Evolutionary conservation across 2,329 filamentous ascomycete genomes (phyloP).

Genomic region (Peltaster fructicola): DNA sequence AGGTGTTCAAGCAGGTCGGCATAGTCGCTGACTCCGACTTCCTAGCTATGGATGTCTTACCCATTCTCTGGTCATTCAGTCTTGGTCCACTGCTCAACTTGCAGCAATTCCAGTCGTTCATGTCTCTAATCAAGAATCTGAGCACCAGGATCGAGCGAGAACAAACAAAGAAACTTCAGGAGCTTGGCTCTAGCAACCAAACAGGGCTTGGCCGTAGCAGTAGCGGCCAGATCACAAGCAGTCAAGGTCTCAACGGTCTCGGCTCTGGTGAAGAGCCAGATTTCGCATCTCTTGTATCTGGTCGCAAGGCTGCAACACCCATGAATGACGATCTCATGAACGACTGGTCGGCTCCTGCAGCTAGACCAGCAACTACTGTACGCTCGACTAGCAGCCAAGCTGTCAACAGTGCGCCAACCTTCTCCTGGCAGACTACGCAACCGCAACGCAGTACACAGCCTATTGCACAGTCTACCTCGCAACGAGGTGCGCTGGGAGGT

Average conservation of each 20-base stretch:
- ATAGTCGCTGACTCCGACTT: conserved; percentile 74
- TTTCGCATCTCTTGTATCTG: conserved; percentile 81
- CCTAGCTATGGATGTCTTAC: conserved; percentile 76
- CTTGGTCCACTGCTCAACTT: conserved; percentile 78
- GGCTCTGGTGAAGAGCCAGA: conserved; percentile 48
- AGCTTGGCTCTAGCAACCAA: conserved; percentile 45
- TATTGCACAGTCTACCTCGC: conserved; percentile 1
- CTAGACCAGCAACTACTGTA: conserved; percentile 10
- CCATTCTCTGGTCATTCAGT: conserved; percentile 80
- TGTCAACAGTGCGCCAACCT: conserved; percentile 21
- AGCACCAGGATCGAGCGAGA: conserved; percentile 73
- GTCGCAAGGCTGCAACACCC: conserved; percentile 32
- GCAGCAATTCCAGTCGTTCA: conserved; percentile 70
- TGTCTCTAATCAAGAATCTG: conserved; percentile 68
- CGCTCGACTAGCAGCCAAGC: conserved; percentile 6
- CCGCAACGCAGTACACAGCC: too few species aligned
- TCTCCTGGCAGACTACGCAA: conserved; percentile 26
- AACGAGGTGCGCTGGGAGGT: not conserved
- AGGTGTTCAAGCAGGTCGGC: conserved; percentile 70
- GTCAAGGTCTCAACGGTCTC: conserved; percentile 33
- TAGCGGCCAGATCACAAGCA: conserved; percentile 57
- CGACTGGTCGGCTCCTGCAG: conserved; percentile 23
- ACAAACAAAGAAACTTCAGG: conserved; percentile 73
- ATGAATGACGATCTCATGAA: conserved; percentile 24
- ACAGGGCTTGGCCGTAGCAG: conserved; percentile 27